Conservation (phyloP, 1,284 basidiomycete species). For the Laetiporus sulphureus region DNA sequence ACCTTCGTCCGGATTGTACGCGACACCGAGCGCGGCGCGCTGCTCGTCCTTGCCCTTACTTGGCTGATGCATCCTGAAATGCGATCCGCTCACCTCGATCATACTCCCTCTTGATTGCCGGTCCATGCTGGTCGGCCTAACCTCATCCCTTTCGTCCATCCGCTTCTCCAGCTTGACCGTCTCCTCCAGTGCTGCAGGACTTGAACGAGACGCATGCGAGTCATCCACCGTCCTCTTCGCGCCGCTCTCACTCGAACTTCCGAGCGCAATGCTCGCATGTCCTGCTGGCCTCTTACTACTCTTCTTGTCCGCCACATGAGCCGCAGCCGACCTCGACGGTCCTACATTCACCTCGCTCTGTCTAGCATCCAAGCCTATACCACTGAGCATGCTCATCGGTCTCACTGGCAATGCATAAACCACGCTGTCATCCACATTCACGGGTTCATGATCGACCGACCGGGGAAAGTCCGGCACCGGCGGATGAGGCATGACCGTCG, state of each 20-base stretch:
- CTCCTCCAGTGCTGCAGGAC: not conserved
- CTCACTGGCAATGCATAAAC: conserved; percentile 1
- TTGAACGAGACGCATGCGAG: too few species aligned
- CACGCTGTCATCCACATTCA: not conserved
- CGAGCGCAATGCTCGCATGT: too few species aligned
- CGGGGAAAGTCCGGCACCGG: conserved; percentile 15
- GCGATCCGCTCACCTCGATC: not conserved
- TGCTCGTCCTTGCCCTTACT: not conserved
- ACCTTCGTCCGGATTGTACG: not conserved
- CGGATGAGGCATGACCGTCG: conserved; percentile 21
- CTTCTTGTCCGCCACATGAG: not conserved
- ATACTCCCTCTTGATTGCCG: not conserved
- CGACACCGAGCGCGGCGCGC: not conserved
- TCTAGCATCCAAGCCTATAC: conserved; percentile 1
- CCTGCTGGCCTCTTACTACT: not conserved
- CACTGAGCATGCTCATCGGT: conserved; percentile 5
- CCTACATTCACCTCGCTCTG: not conserved
- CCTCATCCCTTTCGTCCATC: not conserved
- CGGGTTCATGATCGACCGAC: not conserved
- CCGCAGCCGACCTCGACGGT: not conserved
- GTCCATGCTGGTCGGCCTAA: conserved; percentile 3
- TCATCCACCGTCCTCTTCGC: too few species aligned
- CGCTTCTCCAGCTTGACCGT: not conserved
- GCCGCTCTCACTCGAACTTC: too few species aligned
- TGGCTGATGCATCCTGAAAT: not conserved